phyloP scores from a whole-genome alignment of 495 filamentous ascomycete genomes.

The Lophium mytilinum region DNA sequence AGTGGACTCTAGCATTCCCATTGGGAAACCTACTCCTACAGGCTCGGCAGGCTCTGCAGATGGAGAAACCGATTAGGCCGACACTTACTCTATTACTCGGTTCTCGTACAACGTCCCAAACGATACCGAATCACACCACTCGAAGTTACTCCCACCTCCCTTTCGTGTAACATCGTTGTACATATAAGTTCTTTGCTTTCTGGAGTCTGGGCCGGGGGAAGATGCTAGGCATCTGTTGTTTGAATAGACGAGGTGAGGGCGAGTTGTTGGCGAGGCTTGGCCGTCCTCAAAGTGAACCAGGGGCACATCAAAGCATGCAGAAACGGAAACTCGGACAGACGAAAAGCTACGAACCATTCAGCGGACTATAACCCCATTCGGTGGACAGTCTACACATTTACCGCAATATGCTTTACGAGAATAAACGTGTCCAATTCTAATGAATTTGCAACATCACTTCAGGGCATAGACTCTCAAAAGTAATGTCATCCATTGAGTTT shows the following conservation, averaged over 20 bases:
- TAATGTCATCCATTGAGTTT: neutral
- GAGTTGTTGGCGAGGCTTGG: too few relatives aligned
- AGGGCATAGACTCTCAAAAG: too few relatives aligned
- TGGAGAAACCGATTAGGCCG: neutral
- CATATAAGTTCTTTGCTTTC: neutral
- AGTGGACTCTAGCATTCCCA: conserved; percentile 63
- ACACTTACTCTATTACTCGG: neutral
- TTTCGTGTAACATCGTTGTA: neutral
- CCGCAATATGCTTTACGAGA: too few relatives aligned
- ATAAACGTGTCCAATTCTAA: too few relatives aligned
- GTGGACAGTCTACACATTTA: too few relatives aligned
- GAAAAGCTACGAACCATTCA: too few relatives aligned
- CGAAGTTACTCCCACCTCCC: neutral
- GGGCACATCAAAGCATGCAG: too few relatives aligned
- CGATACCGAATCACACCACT: neutral
- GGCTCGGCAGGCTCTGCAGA: conserved; percentile 10
- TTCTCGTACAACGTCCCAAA: neutral
- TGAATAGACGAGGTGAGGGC: neutral
- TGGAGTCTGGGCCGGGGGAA: neutral
- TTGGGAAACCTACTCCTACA: conserved; percentile 36
- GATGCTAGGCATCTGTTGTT: neutral
- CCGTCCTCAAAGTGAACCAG: too few relatives aligned
- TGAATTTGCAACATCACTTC: too few relatives aligned
- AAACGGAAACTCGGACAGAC: too few relatives aligned
- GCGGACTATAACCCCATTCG: too few relatives aligned